Evolutionary conservation across 805 yeast species (phyloP).

Genomic region (Ogataea haglerorum): DNA sequence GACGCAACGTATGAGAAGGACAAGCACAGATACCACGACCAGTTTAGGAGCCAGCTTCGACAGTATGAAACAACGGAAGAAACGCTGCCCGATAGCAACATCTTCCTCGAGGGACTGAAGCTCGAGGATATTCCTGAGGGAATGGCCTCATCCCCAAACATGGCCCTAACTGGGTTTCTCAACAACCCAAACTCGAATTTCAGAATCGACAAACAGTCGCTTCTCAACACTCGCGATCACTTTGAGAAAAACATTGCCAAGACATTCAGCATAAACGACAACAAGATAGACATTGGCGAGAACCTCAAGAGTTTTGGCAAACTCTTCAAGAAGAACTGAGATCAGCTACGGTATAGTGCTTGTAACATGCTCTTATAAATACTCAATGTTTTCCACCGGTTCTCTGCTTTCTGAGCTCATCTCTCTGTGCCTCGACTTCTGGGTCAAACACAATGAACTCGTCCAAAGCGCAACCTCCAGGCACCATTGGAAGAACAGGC

Average conservation of each 20-base stretch:
- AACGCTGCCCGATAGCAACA: constrained; percentile 29
- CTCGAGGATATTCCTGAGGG: constrained; percentile 21
- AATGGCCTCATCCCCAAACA: constrained; percentile 14
- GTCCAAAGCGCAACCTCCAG: constrained; percentile 91
- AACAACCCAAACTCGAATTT: constrained; percentile 20
- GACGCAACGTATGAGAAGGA: constrained; percentile 35
- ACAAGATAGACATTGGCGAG: constrained; percentile 63
- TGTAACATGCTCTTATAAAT: constrained; percentile 6
- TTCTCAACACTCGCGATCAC: constrained; percentile 39
- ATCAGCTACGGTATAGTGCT: neutral
- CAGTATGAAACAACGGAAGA: constrained; percentile 32
- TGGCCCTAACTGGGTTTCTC: constrained; percentile 18
- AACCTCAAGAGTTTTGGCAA: constrained; percentile 63
- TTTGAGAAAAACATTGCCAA: constrained; percentile 43
- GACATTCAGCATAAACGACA: constrained; percentile 47
- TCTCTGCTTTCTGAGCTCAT: constrained; percentile 64
- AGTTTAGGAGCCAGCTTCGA: constrained; percentile 37
- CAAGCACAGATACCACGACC: constrained; percentile 35
- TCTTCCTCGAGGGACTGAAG: constrained; percentile 25
- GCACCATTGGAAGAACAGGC: constrained; percentile 97
- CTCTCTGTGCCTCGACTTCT: constrained; percentile 70
- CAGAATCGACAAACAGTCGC: constrained; percentile 30
- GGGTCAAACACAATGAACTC: constrained; percentile 89
- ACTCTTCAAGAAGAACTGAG: constrained; percentile 39
- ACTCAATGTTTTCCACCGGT: constrained; percentile 65